Evolutionary conservation across 495 filamentous ascomycete genomes (phyloP).

Genomic region (Hypoxylon rickii): DNA sequence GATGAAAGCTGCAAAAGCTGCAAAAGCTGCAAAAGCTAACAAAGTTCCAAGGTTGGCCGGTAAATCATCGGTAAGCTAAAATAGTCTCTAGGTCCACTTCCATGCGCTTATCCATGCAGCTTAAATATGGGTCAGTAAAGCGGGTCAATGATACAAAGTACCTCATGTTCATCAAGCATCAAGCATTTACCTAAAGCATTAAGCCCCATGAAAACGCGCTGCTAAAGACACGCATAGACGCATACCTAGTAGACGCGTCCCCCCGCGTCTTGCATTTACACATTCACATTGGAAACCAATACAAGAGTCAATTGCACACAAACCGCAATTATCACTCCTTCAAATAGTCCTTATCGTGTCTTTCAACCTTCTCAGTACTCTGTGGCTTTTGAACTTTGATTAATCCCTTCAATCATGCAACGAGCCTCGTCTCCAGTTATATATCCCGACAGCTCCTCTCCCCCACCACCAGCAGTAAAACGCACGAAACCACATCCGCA

Average conservation of each 20-base stretch:
- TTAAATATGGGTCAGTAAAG: too few species aligned
- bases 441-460: constrained; percentile 61
- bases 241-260: constrained; percentile 25
- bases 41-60: too few species aligned
- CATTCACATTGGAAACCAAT: constrained; percentile 4
- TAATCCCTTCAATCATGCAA: constrained; percentile 55
- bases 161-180: too few species aligned
- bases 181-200: too few species aligned
- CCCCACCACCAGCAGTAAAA: constrained; percentile 50
- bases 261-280: constrained; percentile 25
- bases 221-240: too few species aligned
- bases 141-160: too few species aligned
- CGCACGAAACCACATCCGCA: constrained; percentile 47
- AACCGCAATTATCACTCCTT: too few species aligned
- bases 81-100: too few species aligned
- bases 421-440: constrained; percentile 64
- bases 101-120: too few species aligned
- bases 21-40: too few species aligned
- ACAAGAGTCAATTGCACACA: constrained; percentile 1
- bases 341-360: constrained; percentile 4
- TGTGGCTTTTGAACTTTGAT: constrained; percentile 14
- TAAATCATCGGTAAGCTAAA: not conserved
- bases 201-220: constrained; percentile 21
- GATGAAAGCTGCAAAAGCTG: too few species aligned
- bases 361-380: not conserved